A percentile compares a stretch with the other conserved stretches of the same genome.
Evolutionary conservation across 1,284 basidiomycete species (phyloP).

Genomic region (Leucoagaricus sp.): DNA sequence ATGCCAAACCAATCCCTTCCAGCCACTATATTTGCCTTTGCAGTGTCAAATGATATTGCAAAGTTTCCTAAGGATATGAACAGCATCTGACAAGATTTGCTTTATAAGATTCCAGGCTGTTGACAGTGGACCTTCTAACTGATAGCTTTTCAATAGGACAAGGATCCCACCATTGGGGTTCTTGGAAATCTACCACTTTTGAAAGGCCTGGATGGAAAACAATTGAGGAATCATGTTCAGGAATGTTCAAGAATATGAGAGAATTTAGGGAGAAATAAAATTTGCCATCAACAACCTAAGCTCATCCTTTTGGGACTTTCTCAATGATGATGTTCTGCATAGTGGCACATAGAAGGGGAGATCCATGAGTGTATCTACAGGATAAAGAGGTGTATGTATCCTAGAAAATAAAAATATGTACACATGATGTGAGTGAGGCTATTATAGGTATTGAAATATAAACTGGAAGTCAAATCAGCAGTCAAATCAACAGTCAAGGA

Average conservation of each 20-base stretch:
- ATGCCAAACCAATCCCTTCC: neutral
- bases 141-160: no score
- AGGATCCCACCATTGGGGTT: neutral
- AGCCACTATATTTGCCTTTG: neutral
- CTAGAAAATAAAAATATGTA: no score
- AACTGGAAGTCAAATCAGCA: no score
- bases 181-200: neutral
- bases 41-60: neutral
- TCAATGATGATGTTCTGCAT: no score
- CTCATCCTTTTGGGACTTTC: neutral
- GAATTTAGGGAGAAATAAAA: neutral
- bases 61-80: neutral
- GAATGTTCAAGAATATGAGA: neutral
- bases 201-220: neutral
- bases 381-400: no score
- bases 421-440: no score
- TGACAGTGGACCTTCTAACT: no score
- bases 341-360: no score
- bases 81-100: neutral
- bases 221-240: neutral
- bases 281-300: neutral
- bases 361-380: no score
- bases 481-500: no score
- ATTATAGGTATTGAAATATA: no score
- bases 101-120: neutral